Conservation (phyloP, 768 basidiomycete species). For the Cystobasidiopsis lactophilus region DNA sequence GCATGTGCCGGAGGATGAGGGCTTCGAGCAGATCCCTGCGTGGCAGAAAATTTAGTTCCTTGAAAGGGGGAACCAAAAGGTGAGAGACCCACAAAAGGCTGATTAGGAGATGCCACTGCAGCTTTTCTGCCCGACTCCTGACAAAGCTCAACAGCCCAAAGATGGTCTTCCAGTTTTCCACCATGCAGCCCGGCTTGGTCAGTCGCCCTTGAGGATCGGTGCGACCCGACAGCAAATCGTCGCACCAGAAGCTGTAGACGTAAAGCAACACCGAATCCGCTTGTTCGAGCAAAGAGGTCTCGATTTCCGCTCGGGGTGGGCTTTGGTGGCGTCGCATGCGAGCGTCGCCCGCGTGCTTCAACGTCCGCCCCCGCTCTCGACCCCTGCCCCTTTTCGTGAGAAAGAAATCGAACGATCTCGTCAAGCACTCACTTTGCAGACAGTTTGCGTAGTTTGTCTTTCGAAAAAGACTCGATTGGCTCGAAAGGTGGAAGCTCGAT, state of each 20-base stretch:
- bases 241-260: constrained; percentile 61
- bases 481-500: neutral
- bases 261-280: constrained; percentile 64
- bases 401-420: too few relatives aligned
- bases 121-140: constrained; percentile 11
- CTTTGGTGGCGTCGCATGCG: constrained; percentile 38
- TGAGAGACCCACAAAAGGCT: constrained; percentile 3
- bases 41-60: neutral
- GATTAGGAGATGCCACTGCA: constrained; percentile 2
- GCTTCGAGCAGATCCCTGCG: constrained; percentile 9
- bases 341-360: constrained; percentile 66
- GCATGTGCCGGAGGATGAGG: constrained; percentile 6
- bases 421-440: too few relatives aligned
- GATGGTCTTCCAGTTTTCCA: constrained; percentile 15
- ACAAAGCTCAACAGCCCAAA: constrained; percentile 18
- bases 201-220: neutral
- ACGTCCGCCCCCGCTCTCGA: constrained; percentile 42
- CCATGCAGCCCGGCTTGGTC: constrained; percentile 9
- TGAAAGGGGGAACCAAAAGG: neutral
- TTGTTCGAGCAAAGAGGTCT: constrained; percentile 53
- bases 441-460: neutral
- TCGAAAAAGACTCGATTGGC: neutral
- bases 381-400: constrained; percentile 32
- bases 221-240: constrained; percentile 29
- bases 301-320: constrained; percentile 40